Percentiles rank a stretch among this genome's conserved stretches.
Conservation (phyloP, 306 rosid species). For the Cicer arietinum region DNA sequence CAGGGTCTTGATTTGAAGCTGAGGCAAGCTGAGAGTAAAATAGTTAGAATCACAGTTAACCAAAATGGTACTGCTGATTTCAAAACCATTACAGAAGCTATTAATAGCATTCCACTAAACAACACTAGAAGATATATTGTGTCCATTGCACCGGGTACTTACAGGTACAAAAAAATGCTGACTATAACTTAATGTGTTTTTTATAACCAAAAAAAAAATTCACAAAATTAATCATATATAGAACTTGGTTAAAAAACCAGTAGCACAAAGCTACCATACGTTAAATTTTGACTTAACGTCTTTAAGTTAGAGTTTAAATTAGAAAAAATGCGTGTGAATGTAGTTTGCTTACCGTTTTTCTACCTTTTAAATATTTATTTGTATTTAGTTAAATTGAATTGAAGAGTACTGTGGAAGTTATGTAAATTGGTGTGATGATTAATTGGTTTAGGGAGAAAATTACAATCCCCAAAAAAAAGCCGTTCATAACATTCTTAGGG, state of each 20-base stretch:
- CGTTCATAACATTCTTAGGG: constrained; percentile 67
- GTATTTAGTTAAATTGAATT: constrained; percentile 1
- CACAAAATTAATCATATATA: too few relatives aligned
- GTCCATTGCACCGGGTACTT: constrained; percentile 60
- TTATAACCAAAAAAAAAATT: too few relatives aligned
- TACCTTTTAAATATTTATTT: too few relatives aligned
- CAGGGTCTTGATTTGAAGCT: constrained; percentile 51
- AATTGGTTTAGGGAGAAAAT: constrained; percentile 63
- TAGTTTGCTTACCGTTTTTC: too few relatives aligned
- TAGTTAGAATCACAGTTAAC: constrained; percentile 51
- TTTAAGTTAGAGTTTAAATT: too few relatives aligned
- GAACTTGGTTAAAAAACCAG: too few relatives aligned
- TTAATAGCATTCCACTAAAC: constrained; percentile 54
- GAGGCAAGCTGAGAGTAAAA: constrained; percentile 59
- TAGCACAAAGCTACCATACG: too few relatives aligned
- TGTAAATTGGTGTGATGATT: constrained; percentile 12
- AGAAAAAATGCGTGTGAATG: too few relatives aligned
- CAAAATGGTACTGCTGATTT: constrained; percentile 62
- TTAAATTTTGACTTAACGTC: too few relatives aligned
- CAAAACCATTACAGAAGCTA: constrained; percentile 63
- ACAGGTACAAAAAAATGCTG: constrained; percentile 45
- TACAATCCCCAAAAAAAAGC: constrained; percentile 51
- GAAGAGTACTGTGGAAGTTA: background rate
- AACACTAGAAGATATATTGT: constrained; percentile 60
- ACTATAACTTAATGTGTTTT: background rate